These are phyloP conservation scores for Candida germanica DNA, from an alignment of 805 yeast genomes.

Conservation along the genomic window DNA sequence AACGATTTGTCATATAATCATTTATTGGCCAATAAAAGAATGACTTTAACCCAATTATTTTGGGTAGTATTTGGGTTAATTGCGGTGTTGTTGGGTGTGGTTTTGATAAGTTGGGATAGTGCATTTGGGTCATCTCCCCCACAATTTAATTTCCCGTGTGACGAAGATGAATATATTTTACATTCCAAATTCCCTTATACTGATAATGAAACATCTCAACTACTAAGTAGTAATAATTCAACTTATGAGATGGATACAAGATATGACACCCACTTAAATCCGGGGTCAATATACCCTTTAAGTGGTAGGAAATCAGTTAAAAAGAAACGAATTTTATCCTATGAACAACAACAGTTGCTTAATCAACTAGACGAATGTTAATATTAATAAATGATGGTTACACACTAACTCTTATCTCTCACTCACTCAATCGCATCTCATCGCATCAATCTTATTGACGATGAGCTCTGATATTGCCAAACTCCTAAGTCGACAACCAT, in stretches of 20 bases:
- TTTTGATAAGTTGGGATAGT: constrained; percentile 55
- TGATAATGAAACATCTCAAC: constrained; percentile 4
- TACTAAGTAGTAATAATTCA: neutral
- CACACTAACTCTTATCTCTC: too few relatives aligned
- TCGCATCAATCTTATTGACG: too few relatives aligned
- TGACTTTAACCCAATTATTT: constrained; percentile 47
- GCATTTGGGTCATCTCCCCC: constrained; percentile 18
- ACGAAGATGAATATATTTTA: constrained; percentile 14
- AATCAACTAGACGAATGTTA: constrained; percentile 7
- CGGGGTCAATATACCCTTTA: constrained; percentile 1
- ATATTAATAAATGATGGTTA: too few relatives aligned
- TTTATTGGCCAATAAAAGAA: constrained; percentile 42
- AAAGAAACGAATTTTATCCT: constrained; percentile 13
- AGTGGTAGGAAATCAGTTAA: neutral
- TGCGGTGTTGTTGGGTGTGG: constrained; percentile 65
- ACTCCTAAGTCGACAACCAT: constrained; percentile 13
- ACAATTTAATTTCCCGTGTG: neutral
- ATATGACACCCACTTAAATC: constrained; percentile 6
- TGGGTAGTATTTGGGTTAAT: constrained; percentile 45
- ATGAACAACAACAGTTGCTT: constrained; percentile 13
- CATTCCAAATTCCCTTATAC: constrained; percentile 16
- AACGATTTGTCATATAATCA: constrained; percentile 57
- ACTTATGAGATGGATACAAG: constrained; percentile 6
- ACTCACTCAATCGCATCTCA: too few relatives aligned
- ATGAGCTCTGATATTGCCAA: too few relatives aligned